Conservation (phyloP, 768 basidiomycete species). For the Pisolithus orientalis region DNA sequence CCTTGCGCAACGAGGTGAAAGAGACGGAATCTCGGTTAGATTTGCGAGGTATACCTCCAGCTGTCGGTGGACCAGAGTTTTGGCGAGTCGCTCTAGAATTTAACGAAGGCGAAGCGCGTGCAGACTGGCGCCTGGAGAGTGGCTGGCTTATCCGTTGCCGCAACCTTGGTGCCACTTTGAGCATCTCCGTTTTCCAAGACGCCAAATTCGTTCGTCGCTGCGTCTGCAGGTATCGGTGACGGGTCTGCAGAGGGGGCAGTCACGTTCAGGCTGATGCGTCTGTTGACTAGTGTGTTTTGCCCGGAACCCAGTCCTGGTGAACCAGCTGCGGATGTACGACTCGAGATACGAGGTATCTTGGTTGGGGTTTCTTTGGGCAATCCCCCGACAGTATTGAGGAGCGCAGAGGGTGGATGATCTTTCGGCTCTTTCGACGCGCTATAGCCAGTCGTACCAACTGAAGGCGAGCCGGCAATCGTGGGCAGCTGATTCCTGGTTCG, state of each 20-base stretch:
- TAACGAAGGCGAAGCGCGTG: conserved; percentile 57
- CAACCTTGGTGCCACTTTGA: conserved; percentile 34
- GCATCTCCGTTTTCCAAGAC: conserved; percentile 61
- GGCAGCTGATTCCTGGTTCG: conserved; percentile 73
- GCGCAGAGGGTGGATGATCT: conserved; percentile 49
- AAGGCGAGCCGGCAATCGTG: conserved; percentile 92
- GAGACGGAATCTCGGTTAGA: conserved; percentile 74
- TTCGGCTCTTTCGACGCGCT: conserved; percentile 48
- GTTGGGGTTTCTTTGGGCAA: conserved; percentile 82
- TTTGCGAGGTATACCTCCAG: conserved; percentile 54
- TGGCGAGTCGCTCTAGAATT: conserved; percentile 65
- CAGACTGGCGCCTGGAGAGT: conserved; percentile 44
- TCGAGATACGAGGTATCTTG: conserved; percentile 90
- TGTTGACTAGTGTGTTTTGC: conserved; percentile 39
- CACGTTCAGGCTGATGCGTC: conserved; percentile 62
- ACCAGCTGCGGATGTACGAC: conserved; percentile 66
- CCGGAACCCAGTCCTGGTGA: conserved; percentile 67
- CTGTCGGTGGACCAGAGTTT: conserved; percentile 38
- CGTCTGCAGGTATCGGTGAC: conserved; percentile 48
- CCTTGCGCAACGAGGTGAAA: conserved; percentile 71
- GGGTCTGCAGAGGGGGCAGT: conserved; percentile 54
- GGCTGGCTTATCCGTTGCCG: conserved; percentile 25
- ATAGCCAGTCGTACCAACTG: conserved; percentile 60
- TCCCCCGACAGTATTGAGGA: conserved; percentile 44
- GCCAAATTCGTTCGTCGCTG: conserved; percentile 69